Conservation (phyloP, 768 basidiomycete genomes). For the Boletus pseudopeckii region DNA sequence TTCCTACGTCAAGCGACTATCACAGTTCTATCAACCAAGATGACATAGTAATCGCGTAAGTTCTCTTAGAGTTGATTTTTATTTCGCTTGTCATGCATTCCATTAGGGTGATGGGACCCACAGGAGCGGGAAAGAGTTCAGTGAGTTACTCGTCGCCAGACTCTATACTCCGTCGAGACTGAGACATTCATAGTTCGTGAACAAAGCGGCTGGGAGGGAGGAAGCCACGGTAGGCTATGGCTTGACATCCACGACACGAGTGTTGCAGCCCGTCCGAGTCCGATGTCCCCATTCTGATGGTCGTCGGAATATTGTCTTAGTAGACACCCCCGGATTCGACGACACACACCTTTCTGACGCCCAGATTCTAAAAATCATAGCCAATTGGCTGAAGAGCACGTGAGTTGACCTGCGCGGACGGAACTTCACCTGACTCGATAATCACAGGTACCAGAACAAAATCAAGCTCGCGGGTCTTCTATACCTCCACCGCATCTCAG, state of each 20-base stretch:
- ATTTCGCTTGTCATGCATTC: neutral
- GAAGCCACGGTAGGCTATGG: neutral
- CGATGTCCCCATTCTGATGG: conserved; percentile 15
- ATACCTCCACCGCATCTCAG: conserved; percentile 15
- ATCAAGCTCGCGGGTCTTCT: conserved; percentile 12
- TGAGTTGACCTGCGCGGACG: neutral
- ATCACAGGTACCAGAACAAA: conserved; percentile 5
- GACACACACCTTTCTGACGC: conserved; percentile 10
- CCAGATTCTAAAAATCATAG: conserved; percentile 10
- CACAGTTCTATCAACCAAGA: neutral
- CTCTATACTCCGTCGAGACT: neutral
- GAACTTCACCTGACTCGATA: neutral
- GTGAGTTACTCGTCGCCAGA: conserved; percentile 3
- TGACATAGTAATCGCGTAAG: conserved; percentile 20
- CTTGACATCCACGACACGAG: conserved; percentile 9
- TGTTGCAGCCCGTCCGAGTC: neutral
- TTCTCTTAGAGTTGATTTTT: neutral
- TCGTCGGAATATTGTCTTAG: conserved; percentile 10
- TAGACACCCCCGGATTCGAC: conserved; percentile 20
- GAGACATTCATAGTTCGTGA: conserved; percentile 13
- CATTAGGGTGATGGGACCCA: conserved; percentile 17
- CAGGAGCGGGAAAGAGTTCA: conserved; percentile 18
- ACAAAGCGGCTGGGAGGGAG: neutral
- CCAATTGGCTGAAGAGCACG: conserved; percentile 17
- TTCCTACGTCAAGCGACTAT: neutral